Evolutionary conservation across 2,329 filamentous ascomycete genomes (phyloP), one percentile per base, ranked within the genome.

Genomic region (Arthrobotrys conoides): DNA sequence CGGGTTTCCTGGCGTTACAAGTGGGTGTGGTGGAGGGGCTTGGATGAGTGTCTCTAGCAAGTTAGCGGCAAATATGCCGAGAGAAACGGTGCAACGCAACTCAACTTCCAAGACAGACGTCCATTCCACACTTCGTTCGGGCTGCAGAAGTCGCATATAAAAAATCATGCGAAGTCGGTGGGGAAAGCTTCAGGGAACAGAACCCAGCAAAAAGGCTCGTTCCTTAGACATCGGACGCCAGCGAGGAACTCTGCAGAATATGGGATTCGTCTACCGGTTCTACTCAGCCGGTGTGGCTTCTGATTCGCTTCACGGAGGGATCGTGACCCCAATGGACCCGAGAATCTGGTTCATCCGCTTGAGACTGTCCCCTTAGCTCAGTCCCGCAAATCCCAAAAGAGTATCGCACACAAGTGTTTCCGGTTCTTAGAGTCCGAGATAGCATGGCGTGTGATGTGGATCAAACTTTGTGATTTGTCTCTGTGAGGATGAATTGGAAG

Each of bases 351-450:
- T 77, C 73, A 77, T 77, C 73, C 73, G 73, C 73, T 71, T 61
- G 57, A 61, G 57, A 61, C 36, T 61, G 57, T 77, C 73, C 73
- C 73, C 73, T 77, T 77, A 71, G 73, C 68, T 77, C 67, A 77
- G 73, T 77, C 73, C 73, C 67, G 73, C 67, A 76, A 76, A 71
- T 71, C 73, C 73, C 73, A 77, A 77, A 77, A 77, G 73, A 77
- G 73, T 77, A 77, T 77, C 73, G 73, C 73, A 77, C 71, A 61
- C 61, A 71, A 67, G 67, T 77, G 73, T 44, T 71, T 67, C 67
- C 67, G 73, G 67, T 77, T 71, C 67, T 71, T 77, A 68, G 73
- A 77, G 61, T 71, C 73, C 67, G 68, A 77, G 73, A 77, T 77
- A 77, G 73, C 67, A 77, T 77, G 73, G 73, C 73, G 73, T 77